Evolutionary conservation across 495 filamentous ascomycete species (phyloP).

Genomic region (Penicillium psychrofluorescens): DNA sequence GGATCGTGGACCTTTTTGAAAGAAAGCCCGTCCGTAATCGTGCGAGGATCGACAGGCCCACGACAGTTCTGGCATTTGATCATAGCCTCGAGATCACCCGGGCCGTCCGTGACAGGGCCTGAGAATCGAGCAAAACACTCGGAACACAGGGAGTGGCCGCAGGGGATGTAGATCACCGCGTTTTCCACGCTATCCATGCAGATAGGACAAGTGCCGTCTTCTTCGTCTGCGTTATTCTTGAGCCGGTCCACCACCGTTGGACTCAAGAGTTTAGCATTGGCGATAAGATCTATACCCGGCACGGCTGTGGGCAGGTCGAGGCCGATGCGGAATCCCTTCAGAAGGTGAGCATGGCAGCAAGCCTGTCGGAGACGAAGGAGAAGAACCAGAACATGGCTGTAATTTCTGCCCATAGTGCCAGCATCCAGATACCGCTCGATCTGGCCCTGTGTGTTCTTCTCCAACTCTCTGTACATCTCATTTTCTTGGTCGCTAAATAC

Average conservation of each 20-base stretch:
- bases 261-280: conserved; percentile 57
- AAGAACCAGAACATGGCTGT: conserved; percentile 77
- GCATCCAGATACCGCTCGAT: conserved; percentile 74
- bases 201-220: conserved; percentile 55
- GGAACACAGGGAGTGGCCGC: conserved; percentile 74
- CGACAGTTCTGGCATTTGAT: conserved; percentile 75
- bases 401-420: conserved; percentile 68
- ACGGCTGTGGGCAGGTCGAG: conserved; percentile 40
- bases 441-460: conserved; percentile 54
- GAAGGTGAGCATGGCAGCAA: conserved; percentile 90
- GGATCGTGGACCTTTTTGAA: conserved; percentile 73
- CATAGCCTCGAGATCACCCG: conserved; percentile 48
- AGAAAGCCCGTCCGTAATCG: conserved; percentile 62
- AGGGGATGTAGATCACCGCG: conserved; percentile 75
- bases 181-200: conserved; percentile 73
- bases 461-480: conserved; percentile 65
- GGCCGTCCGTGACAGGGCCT: conserved; percentile 49
- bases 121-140: conserved; percentile 73
- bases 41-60: conserved; percentile 51
- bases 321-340: conserved; percentile 60
- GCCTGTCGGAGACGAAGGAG: conserved; percentile 79
- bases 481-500: conserved; percentile 70
- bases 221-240: conserved; percentile 50
- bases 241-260: conserved; percentile 60
- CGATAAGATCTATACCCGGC: conserved; percentile 56